Percentiles rank a stretch among this genome's conserved stretches.
These are phyloP conservation scores for Paraconiothyrium brasiliense DNA, from an alignment of 2,329 filamentous ascomycete genomes.

Conservation along the genomic window DNA sequence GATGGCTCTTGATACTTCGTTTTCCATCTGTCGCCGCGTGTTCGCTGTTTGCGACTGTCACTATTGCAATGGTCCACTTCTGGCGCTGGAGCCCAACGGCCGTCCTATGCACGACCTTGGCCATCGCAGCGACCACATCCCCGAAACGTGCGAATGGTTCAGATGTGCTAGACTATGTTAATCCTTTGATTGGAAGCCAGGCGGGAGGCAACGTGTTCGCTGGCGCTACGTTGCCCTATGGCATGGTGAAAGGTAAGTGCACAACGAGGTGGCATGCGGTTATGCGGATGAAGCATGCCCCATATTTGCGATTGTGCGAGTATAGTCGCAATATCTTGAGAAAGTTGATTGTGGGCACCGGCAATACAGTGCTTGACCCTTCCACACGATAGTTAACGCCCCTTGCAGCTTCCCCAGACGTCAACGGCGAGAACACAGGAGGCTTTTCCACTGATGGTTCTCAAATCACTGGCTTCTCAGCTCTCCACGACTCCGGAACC, in stretches of 20 bases:
- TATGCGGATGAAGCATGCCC: background rate
- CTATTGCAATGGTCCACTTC: slow-evolving; percentile 7
- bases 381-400: slow-evolving; percentile 57
- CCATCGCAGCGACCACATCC: background rate
- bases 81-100: background rate
- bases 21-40: background rate
- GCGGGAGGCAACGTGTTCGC: slow-evolving; percentile 59
- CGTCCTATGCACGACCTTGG: background rate
- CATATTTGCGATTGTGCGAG: background rate
- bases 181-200: slow-evolving; percentile 56
- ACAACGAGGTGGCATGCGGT: background rate
- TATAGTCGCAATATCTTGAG: too few species aligned
- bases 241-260: slow-evolving; percentile 54
- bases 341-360: too few species aligned
- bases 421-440: slow-evolving; percentile 63
- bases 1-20: slow-evolving; percentile 10
- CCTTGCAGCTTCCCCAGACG: slow-evolving; percentile 55
- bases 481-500: slow-evolving; percentile 48
- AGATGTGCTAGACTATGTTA: slow-evolving; percentile 49
- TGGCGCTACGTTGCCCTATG: slow-evolving; percentile 58
- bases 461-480: slow-evolving; percentile 55
- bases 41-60: background rate
- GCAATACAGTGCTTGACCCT: too few species aligned
- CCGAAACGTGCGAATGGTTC: slow-evolving; percentile 20
- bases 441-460: slow-evolving; percentile 62